Conservation (phyloP, 139 green algal species). For the Trebouxia sp. region DNA sequence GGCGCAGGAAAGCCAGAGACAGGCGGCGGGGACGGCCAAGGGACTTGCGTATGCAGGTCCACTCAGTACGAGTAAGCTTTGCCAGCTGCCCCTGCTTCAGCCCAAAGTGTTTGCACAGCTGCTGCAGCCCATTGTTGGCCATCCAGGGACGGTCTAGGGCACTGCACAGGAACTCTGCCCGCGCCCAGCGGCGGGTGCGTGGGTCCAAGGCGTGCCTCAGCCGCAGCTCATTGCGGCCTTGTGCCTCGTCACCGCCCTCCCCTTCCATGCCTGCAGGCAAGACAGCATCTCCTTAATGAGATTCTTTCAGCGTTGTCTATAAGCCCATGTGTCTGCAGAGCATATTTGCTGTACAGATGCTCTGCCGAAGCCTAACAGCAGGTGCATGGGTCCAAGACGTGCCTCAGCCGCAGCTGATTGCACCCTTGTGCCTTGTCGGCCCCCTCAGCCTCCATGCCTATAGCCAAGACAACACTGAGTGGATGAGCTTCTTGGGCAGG, state of each 20-base stretch:
- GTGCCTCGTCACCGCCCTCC: neutral
- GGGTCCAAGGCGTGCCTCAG: conserved; percentile 62
- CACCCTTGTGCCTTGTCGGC: neutral
- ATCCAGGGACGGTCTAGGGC: conserved; percentile 81
- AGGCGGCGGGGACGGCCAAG: conserved; percentile 73
- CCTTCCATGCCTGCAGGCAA: conserved; percentile 35
- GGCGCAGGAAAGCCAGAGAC: conserved; percentile 67
- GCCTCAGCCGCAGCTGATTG: conserved; percentile 58
- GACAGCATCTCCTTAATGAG: no score
- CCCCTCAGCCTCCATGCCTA: conserved; percentile 32
- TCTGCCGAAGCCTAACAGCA: conserved; percentile 62
- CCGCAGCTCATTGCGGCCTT: conserved; percentile 41
- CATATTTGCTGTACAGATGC: neutral
- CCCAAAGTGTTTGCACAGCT: conserved; percentile 41
- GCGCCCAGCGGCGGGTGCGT: conserved; percentile 55
- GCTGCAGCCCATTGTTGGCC: conserved; percentile 61
- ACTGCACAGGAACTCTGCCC: conserved; percentile 73
- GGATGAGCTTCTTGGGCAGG: no score
- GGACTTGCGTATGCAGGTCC: conserved; percentile 27
- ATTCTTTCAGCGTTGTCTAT: neutral
- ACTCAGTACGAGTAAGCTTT: conserved; percentile 39
- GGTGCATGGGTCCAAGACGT: conserved; percentile 41
- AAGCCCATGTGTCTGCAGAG: neutral
- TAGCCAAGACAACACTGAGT: no score
- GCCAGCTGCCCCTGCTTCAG: conserved; percentile 29